Percentiles rank a stretch among this genome's conserved stretches.
Evolutionary conservation across 495 filamentous ascomycete species (phyloP).

Genomic region (Talaromyces borbonicus): DNA sequence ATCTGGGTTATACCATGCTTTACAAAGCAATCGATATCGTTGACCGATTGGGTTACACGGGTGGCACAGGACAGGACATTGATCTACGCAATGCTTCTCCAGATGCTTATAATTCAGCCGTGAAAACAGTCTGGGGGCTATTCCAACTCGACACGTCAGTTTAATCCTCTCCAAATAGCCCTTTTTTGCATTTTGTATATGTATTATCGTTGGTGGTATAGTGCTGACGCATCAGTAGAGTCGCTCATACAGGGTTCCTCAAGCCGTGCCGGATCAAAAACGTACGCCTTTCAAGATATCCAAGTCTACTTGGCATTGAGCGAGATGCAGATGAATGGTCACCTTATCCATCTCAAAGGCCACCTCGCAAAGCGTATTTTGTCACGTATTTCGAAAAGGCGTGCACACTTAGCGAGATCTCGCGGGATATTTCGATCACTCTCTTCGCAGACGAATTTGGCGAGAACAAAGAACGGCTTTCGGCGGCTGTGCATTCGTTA

Average conservation of each 20-base stretch:
- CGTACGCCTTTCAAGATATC: slow-evolving; percentile 24
- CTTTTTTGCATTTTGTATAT: background rate
- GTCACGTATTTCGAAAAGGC: slow-evolving; percentile 31
- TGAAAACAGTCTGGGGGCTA: slow-evolving; percentile 33
- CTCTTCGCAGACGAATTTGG: slow-evolving; percentile 21
- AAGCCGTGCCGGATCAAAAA: slow-evolving; percentile 27
- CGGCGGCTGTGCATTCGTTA: slow-evolving; percentile 21
- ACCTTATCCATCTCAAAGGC: slow-evolving; percentile 31
- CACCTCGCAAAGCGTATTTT: slow-evolving; percentile 21
- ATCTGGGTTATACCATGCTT: slow-evolving; percentile 34
- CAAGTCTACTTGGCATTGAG: slow-evolving; percentile 8
- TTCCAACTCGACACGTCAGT: slow-evolving; percentile 38
- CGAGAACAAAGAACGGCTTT: slow-evolving; percentile 9
- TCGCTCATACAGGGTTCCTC: slow-evolving; percentile 33
- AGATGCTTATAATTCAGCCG: slow-evolving; percentile 14
- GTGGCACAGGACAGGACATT: slow-evolving; percentile 24
- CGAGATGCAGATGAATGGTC: slow-evolving; percentile 20
- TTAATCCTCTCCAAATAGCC: too few relatives aligned
- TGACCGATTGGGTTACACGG: slow-evolving; percentile 27
- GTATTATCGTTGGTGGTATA: background rate
- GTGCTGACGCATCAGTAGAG: slow-evolving; percentile 12
- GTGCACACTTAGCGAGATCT: slow-evolving; percentile 31
- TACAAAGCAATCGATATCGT: slow-evolving; percentile 32
- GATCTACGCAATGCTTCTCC: slow-evolving; percentile 7
- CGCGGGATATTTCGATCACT: slow-evolving; percentile 30